Base-by-base conservation (phyloP, 2,329 filamentous ascomycete species). In the Pestalotiopsis sp. region DNA sequence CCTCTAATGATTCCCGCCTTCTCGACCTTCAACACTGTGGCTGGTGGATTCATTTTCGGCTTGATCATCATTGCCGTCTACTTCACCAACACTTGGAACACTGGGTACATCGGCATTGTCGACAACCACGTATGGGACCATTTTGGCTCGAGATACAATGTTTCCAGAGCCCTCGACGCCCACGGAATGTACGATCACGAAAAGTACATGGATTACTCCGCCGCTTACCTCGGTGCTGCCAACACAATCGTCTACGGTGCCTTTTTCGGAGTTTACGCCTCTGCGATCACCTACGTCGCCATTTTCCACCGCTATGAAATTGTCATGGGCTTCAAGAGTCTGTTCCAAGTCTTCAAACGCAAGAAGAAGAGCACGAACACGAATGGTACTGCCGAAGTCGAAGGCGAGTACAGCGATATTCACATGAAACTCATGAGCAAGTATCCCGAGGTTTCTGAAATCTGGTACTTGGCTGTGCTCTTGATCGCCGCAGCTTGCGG, bases 401-500 rank as follows among this genome's bases (percentile, higher is more conserved):
- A 63, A 13, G 49, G 49, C 20, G 66, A 67, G 25, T 57, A 67
- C 45, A 39, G 39, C 25, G 74, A 77, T 25, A 70, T 75, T 7
- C 72, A 78, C 68, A 73, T 74, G 41, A 66, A 70, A 27, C 70
- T 75, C 31, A 75, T 75, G 73, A 59, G 72, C 5, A 69, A 79
- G 20, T 80, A 81, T 41, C 74, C 80, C 49, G 75, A 74, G 64
- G 66, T 41, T 38, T 56, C 65, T 12, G 65, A 67, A 45, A 31
- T 52, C 25, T 67, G 65, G 65, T 67, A 56, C 49, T 20, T 60
- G 27, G 52, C 52, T 60, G 56, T 67, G 11, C 52, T 67, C 20
- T 27, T 63, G 11, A 25, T 67, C 25, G 49, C 25, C 1, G 75
- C 80, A 1, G 83, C 85, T 27, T 78, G 87, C 64, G 82, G 78